These are phyloP conservation scores for Turritis glabra DNA, from an alignment of 345 rosid species.

Conservation along the genomic window DNA sequence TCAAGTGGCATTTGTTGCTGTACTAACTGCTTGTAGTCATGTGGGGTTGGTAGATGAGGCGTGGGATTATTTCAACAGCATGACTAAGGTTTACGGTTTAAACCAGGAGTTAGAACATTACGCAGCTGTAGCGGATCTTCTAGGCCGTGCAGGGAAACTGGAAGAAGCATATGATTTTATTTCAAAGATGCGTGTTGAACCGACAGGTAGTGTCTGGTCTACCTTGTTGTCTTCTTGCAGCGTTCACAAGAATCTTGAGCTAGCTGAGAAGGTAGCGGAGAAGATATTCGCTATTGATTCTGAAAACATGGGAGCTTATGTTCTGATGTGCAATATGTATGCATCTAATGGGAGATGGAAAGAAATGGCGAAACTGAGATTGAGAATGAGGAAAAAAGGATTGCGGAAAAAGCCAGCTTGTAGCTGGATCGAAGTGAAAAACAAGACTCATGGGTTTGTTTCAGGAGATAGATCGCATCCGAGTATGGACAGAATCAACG, in stretches of 20 bases:
- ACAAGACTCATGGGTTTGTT: conserved; percentile 61
- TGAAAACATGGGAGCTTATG: conserved; percentile 66
- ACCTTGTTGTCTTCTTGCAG: conserved; percentile 73
- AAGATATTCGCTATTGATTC: conserved; percentile 62
- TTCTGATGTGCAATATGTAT: conserved; percentile 75
- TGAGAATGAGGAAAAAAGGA: conserved; percentile 54
- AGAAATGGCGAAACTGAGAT: conserved; percentile 58
- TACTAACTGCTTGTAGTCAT: conserved; percentile 87
- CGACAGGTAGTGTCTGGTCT: conserved; percentile 70
- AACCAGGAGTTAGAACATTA: conserved; percentile 73
- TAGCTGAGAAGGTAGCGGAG: conserved; percentile 70
- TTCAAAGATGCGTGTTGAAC: conserved; percentile 48
- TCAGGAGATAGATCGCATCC: conserved; percentile 81
- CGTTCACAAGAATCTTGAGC: conserved; percentile 67
- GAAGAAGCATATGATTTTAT: conserved; percentile 76
- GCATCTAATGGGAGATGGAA: conserved; percentile 67
- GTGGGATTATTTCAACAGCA: conserved; percentile 58
- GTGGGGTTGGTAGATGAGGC: conserved; percentile 69
- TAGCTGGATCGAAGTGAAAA: conserved; percentile 82
- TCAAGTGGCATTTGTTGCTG: conserved; percentile 69
- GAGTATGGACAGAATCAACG: conserved; percentile 43
- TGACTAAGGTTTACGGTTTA: conserved; percentile 59
- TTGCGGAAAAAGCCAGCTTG: conserved; percentile 72
- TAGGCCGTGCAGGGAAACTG: conserved; percentile 85
- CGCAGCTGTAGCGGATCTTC: conserved; percentile 83